Evolutionary conservation across 1,284 basidiomycete genomes (phyloP), one percentile per base, ranked within the genome.

Genomic region (Leccinum pachyderme): DNA sequence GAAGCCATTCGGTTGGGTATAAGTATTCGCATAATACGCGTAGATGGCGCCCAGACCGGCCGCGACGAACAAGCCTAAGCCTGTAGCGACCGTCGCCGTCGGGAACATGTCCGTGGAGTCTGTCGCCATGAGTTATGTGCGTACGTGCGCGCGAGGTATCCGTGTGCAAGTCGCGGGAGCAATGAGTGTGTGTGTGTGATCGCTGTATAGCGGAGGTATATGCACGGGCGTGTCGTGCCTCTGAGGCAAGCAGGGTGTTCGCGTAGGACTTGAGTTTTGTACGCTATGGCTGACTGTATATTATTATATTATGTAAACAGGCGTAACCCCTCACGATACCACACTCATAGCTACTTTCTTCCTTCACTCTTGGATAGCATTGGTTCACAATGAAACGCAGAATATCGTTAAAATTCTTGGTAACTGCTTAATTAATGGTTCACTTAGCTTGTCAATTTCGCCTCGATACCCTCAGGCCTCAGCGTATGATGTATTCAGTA

Each of bases 31-130:
- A 41, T 41, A 41, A 59, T 63, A 61, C 5, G 63, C 65, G 35
- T 47, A 66, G 5, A 62, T 52, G 2, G 54, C 62, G n/a, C 63
- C 59, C 0, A 67, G 39, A 12, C 62, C 58, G 0, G 65, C 63
- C 5, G 60, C 55, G 47, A 64, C 39, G 39, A 43, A 43, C 39
- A 41, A 41, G 39, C 39, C 8, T 32, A 64, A 15, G 18, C 58
- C 47, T 1, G 59, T 11, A 28, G 44, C 47, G 2, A 59, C 15
- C 24, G 65, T 46, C 24, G 51, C 29, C 66, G 73, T 73, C 50
- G 71, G 72, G 32, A 52, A 13, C 3, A 27, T 25, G 15, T 45
- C 29, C 39, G 46, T 33, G 24, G 43, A 39, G 25, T 45, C 51
- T 7, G 55, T 61, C 27, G 51, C 27, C 60, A 63, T 61, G 43